phyloP scores from a whole-genome alignment of 768 basidiomycete species.

The Rhodotorula graminis region DNA sequence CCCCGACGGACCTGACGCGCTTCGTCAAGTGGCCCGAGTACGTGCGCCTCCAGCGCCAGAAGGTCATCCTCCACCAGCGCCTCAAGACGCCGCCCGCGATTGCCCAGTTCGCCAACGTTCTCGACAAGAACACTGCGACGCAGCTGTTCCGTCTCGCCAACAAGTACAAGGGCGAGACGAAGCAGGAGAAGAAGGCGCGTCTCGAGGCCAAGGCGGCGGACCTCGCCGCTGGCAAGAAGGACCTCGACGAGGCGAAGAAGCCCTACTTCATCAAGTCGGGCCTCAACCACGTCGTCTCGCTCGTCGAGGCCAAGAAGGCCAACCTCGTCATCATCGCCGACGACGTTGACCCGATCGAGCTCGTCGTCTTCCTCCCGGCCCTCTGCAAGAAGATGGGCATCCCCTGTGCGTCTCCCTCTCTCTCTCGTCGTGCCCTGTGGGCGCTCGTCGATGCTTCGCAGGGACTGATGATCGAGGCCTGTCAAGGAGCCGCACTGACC shows the following conservation, averaged over 20 bases:
- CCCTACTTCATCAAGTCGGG: slow-evolving; percentile 93
- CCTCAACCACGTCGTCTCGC: slow-evolving; percentile 91
- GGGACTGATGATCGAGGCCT: too few relatives aligned
- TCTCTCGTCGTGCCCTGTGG: background rate
- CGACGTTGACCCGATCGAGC: slow-evolving; percentile 98
- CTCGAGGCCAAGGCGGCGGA: slow-evolving; percentile 69
- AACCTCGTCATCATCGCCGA: slow-evolving; percentile 91
- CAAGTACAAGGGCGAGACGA: slow-evolving; percentile 93
- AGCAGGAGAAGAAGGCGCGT: slow-evolving; percentile 95
- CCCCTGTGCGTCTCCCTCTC: slow-evolving; percentile 49
- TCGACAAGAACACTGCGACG: slow-evolving; percentile 99
- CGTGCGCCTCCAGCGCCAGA: slow-evolving; percentile 93
- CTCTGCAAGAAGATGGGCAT: slow-evolving; percentile 99
- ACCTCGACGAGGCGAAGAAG: slow-evolving; percentile 76
- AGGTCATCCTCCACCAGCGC: slow-evolving; percentile 95
- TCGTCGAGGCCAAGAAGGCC: slow-evolving; percentile 96
- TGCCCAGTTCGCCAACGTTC: slow-evolving; percentile 86
- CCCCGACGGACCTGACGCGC: slow-evolving; percentile 81
- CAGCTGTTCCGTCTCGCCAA: slow-evolving; percentile 97
- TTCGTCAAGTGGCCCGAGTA: slow-evolving; percentile 99
- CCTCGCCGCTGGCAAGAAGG: slow-evolving; percentile 69
- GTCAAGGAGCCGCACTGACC: background rate
- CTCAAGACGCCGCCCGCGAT: slow-evolving; percentile 98
- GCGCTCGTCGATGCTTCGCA: too few relatives aligned
- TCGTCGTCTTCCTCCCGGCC: slow-evolving; percentile 95